A percentile compares a stretch with the other conserved stretches of the same genome.
Evolutionary conservation across 2,329 filamentous ascomycete species (phyloP).

Genomic region (Claviceps citrina): DNA sequence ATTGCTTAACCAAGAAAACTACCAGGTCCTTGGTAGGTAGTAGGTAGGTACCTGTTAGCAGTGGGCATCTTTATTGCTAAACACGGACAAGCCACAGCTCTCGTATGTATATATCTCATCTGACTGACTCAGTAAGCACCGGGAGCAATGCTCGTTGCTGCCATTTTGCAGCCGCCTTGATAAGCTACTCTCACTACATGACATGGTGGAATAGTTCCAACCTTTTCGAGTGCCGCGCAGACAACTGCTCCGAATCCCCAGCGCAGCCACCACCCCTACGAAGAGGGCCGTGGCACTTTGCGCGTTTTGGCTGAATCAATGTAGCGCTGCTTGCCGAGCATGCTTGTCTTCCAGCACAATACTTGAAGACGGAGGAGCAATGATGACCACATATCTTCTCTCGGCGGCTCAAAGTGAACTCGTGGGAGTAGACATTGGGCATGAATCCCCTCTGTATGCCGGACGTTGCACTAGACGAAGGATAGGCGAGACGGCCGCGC

Average conservation of each 20-base stretch:
- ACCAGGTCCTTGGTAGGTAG: too few species aligned
- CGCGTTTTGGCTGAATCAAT: not conserved
- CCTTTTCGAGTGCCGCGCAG: too few species aligned
- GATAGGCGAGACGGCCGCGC: not conserved
- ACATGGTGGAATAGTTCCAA: not conserved
- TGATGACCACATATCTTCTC: not conserved
- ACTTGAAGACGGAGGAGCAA: not conserved
- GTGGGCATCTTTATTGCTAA: not conserved
- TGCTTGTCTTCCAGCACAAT: not conserved
- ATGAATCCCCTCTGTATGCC: not conserved
- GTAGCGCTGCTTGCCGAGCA: not conserved
- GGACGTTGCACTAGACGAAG: not conserved
- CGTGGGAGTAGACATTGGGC: not conserved
- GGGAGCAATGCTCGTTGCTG: not conserved
- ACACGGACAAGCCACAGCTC: not conserved
- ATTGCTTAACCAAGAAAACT: too few species aligned
- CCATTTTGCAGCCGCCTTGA: not conserved
- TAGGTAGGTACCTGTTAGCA: too few species aligned
- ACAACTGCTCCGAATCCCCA: too few species aligned
- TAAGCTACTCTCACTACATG: not conserved
- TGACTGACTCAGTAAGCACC: not conserved
- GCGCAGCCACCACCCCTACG: too few species aligned
- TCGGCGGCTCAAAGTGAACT: not conserved
- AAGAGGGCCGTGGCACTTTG: not conserved
- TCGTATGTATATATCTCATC: too few species aligned